phyloP scores from a whole-genome alignment of 73 alveolate genomes.

The Paramecium tetraurelia region DNA sequence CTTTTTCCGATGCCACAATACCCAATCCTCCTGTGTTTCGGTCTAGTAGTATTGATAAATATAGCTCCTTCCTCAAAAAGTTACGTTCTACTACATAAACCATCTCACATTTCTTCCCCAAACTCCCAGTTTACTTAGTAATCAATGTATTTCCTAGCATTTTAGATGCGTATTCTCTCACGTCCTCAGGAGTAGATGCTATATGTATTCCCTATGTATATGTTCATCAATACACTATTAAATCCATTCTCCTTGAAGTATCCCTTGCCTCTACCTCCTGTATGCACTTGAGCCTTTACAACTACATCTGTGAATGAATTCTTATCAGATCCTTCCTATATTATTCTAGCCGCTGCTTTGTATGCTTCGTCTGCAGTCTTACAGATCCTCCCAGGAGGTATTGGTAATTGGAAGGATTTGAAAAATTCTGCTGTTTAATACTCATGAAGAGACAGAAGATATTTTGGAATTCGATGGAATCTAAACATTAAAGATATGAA shows the following conservation, averaged over 20 bases:
- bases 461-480: conserved; percentile 4
- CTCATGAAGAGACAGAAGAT: conserved; percentile 44
- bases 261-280: conserved; percentile 85
- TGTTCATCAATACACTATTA: conserved; percentile 57
- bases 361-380: conserved; percentile 57
- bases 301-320: conserved; percentile 62
- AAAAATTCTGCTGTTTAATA: conserved; percentile 55
- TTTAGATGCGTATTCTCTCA: conserved; percentile 62
- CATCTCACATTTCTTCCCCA: conserved; percentile 78
- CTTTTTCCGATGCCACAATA: conserved; percentile 67
- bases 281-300: conserved; percentile 71
- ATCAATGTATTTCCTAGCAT: conserved; percentile 79
- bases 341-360: conserved; percentile 31
- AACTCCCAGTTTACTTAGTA: conserved; percentile 84
- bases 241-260: conserved; percentile 71
- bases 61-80: conserved; percentile 60
- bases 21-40: conserved; percentile 74
- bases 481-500: neutral
- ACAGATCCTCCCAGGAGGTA: conserved; percentile 50
- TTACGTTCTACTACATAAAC: conserved; percentile 70
- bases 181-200: conserved; percentile 69
- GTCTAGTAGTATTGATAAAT: conserved; percentile 63
- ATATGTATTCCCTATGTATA: conserved; percentile 65
- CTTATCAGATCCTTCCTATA: conserved; percentile 11
- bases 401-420: conserved; percentile 48